Percentiles rank a stretch among this genome's conserved stretches.
Conservation (phyloP, 2,329 filamentous ascomycete genomes). For the Phyllosticta paracitricarpa region DNA sequence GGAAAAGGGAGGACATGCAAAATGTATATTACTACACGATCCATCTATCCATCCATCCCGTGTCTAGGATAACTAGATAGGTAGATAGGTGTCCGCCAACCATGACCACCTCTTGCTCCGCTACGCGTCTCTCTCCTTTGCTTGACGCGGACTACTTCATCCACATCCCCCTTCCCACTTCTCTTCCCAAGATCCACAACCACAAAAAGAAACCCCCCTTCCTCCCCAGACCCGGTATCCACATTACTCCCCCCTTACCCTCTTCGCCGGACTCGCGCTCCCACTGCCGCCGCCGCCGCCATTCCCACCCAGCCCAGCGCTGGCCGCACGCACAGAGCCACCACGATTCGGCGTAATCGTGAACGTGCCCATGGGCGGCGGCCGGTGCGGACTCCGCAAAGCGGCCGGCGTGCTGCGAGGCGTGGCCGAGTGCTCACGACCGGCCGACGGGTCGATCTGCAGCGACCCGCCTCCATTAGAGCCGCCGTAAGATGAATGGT, state of each 20-base stretch:
- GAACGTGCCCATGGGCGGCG: constrained; percentile 6
- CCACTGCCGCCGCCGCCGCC: not conserved
- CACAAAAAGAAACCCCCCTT: not conserved
- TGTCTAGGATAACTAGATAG: no score
- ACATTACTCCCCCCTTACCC: not conserved
- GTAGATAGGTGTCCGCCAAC: no score
- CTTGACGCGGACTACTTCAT: no score
- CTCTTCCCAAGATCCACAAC: constrained; percentile 30
- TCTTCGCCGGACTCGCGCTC: constrained; percentile 3
- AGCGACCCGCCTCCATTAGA: not conserved
- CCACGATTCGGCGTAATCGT: constrained; percentile 4
- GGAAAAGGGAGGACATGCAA: no score
- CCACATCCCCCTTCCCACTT: no score
- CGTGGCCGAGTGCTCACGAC: not conserved
- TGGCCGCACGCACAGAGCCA: not conserved
- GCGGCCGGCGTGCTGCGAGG: constrained; percentile 1
- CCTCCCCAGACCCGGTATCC: not conserved
- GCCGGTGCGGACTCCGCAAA: not conserved
- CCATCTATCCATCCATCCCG: no score
- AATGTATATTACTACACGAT: no score
- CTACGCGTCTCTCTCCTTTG: no score
- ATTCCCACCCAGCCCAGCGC: not conserved
- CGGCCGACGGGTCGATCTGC: not conserved
- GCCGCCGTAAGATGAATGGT: not conserved
- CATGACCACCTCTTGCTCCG: no score